Percentiles rank a stretch among this genome's conserved stretches.
Evolutionary conservation across 1,284 basidiomycete species (phyloP).

Genomic region (Malassezia nana): DNA sequence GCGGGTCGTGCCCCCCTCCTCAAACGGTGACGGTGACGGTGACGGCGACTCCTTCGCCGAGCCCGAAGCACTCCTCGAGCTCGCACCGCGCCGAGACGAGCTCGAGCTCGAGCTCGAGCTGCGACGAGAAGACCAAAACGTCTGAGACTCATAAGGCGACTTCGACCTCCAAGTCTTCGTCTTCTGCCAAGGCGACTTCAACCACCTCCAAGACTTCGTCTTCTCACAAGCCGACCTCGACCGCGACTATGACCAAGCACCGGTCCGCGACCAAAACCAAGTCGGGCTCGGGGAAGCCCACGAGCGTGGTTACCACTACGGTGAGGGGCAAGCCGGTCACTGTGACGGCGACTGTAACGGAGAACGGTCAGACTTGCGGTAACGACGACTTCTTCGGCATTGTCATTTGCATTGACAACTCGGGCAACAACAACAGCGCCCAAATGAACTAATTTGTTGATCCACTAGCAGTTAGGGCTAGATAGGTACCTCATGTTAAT

Average conservation of each 20-base stretch:
- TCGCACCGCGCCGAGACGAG: too few species aligned
- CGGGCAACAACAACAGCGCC: background rate
- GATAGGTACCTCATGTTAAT: background rate
- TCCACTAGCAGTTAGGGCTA: background rate
- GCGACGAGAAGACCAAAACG: too few species aligned
- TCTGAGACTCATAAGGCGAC: too few species aligned
- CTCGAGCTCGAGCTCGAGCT: too few species aligned
- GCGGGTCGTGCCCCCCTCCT: background rate
- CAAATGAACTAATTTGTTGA: background rate
- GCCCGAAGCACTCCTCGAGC: background rate
- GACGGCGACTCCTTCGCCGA: background rate
- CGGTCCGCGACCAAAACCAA: background rate
- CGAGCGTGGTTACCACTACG: background rate
- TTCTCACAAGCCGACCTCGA: too few species aligned
- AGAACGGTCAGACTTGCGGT: background rate
- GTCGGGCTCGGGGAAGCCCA: background rate
- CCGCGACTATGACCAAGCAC: background rate
- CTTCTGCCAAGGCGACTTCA: too few species aligned
- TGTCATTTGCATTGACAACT: conserved; percentile 1
- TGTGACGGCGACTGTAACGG: background rate
- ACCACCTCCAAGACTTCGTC: background rate
- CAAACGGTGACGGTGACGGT: background rate
- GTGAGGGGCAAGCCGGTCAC: conserved; percentile 1
- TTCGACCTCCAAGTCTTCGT: background rate
- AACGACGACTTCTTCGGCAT: background rate